Evolutionary conservation across 495 filamentous ascomycete genomes (phyloP).

Genomic region (Pyrenula massariospora): DNA sequence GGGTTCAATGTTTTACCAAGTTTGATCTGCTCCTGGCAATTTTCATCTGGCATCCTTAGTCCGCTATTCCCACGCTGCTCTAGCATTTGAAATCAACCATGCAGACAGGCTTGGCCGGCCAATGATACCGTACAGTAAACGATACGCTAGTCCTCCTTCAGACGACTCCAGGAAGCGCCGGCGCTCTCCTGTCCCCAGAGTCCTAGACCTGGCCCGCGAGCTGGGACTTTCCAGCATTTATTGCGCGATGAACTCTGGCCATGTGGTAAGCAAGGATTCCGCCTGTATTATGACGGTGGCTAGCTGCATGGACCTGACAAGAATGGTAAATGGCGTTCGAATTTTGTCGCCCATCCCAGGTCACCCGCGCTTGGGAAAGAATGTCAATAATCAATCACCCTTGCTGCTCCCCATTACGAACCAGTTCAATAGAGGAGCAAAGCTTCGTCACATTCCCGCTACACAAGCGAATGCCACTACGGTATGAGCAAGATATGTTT

Average conservation of each 20-base stretch:
- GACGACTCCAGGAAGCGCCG: not conserved
- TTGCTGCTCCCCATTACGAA: too few relatives aligned
- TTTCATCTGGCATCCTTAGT: not conserved
- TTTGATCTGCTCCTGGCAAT: not conserved
- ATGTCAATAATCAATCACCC: too few relatives aligned
- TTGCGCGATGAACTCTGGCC: not conserved
- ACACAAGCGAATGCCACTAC: too few relatives aligned
- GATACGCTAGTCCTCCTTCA: not conserved
- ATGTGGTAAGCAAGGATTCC: not conserved
- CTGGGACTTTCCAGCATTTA: not conserved
- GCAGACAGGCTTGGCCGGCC: not conserved
- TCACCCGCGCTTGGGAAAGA: too few relatives aligned
- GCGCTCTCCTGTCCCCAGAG: too few relatives aligned
- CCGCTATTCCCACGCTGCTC: not conserved
- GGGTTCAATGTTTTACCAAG: not conserved
- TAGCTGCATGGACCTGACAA: not conserved
- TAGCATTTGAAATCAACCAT: not conserved
- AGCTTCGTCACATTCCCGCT: too few relatives aligned
- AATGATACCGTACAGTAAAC: not conserved
- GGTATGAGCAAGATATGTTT: too few relatives aligned
- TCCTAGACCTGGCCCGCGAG: not conserved
- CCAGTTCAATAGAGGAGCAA: too few relatives aligned
- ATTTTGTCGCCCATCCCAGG: too few relatives aligned
- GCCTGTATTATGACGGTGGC: not conserved
- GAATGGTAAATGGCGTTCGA: not conserved